Conservation (phyloP, 176 grass and related monocot genomes). For the Avena atlantica region DNA sequence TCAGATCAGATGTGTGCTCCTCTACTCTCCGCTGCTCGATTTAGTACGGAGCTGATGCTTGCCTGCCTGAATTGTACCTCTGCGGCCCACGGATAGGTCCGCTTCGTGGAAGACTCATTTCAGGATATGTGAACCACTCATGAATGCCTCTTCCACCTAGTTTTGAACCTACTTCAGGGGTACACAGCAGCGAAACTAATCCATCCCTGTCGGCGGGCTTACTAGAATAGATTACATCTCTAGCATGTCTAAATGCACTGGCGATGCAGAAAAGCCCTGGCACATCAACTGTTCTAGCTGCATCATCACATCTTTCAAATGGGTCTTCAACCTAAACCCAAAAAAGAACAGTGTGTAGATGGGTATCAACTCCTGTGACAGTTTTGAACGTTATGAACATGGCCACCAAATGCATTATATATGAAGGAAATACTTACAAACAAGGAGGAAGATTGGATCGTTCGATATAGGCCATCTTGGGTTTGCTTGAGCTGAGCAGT, state of each 20-base stretch:
- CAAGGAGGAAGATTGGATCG: slow-evolving; percentile 50
- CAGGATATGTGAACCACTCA: slow-evolving; percentile 14
- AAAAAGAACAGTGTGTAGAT: background rate
- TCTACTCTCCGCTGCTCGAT: no score
- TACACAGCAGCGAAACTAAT: slow-evolving; percentile 55
- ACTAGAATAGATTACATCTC: slow-evolving; percentile 21
- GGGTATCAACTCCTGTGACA: slow-evolving; percentile 26
- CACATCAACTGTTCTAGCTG: slow-evolving; percentile 55
- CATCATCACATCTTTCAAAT: slow-evolving; percentile 67
- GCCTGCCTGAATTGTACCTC: background rate
- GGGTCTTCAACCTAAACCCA: slow-evolving; percentile 71
- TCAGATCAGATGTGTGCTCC: no score
- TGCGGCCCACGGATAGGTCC: background rate
- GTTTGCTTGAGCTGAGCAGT: slow-evolving; percentile 51
- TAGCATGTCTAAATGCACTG: slow-evolving; percentile 41
- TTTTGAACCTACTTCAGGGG: slow-evolving; percentile 48
- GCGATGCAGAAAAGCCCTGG: slow-evolving; percentile 48
- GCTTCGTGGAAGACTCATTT: slow-evolving; percentile 18
- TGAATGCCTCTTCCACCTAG: slow-evolving; percentile 39
- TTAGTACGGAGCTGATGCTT: background rate
- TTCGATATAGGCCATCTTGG: slow-evolving; percentile 35
- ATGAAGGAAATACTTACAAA: slow-evolving; percentile 53
- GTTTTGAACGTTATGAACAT: background rate
- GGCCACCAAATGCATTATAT: slow-evolving; percentile 10
- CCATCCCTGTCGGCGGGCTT: slow-evolving; percentile 37